A percentile compares a stretch with the other conserved stretches of the same genome.
Conservation (phyloP, 208 protist species). For the Trypanosoma avium region DNA sequence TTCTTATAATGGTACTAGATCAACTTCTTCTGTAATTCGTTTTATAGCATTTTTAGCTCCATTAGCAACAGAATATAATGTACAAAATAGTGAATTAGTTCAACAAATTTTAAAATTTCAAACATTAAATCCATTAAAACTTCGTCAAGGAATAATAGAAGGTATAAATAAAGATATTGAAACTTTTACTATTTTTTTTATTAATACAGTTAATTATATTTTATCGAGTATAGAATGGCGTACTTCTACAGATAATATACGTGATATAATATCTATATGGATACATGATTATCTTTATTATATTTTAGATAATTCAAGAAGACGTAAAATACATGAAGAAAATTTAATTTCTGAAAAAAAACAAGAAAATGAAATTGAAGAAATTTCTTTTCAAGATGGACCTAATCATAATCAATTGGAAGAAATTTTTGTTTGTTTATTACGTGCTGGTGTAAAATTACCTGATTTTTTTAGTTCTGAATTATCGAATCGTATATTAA, state of each 20-base stretch:
- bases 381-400: background rate
- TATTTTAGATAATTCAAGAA: slow-evolving; percentile 10
- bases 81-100: slow-evolving; percentile 28
- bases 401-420: slow-evolving; percentile 20
- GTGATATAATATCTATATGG: slow-evolving; percentile 24
- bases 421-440: slow-evolving; percentile 19
- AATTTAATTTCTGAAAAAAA: background rate
- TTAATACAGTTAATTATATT: slow-evolving; percentile 28
- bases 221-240: slow-evolving; percentile 27
- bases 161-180: slow-evolving; percentile 10
- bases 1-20: slow-evolving; percentile 27
- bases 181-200: slow-evolving; percentile 21
- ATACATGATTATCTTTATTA: slow-evolving; percentile 26
- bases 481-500: slow-evolving; percentile 14
- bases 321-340: background rate
- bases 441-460: slow-evolving; percentile 31
- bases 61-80: slow-evolving; percentile 24
- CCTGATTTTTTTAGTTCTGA: slow-evolving; percentile 25
- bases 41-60: slow-evolving; percentile 46
- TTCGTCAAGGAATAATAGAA: slow-evolving; percentile 22
- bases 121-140: slow-evolving; percentile 30
- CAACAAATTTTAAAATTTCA: slow-evolving; percentile 41
- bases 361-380: background rate
- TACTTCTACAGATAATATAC: slow-evolving; percentile 13
- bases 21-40: slow-evolving; percentile 25